Evolutionary conservation across 2,329 filamentous ascomycete species (phyloP).

Genomic region (Ophiostoma pallidulum): DNA sequence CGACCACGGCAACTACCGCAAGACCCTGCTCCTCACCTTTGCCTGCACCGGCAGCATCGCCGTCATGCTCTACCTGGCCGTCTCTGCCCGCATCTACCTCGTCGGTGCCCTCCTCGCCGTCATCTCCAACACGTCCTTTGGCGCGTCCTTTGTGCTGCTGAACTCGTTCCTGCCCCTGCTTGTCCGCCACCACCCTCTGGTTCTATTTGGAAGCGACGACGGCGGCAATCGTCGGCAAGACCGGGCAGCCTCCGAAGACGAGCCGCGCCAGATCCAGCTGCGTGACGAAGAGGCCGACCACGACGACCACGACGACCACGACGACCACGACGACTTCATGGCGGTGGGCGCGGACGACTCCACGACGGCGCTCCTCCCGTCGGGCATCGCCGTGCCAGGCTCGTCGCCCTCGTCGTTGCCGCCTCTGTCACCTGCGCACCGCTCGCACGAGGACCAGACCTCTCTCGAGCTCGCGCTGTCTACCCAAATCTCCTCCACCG

Average conservation of each 20-base stretch:
- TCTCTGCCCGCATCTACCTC: constrained; percentile 66
- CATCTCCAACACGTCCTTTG: constrained; percentile 86
- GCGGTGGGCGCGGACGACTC: constrained; percentile 21
- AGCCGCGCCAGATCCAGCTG: constrained; percentile 21
- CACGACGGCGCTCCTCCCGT: constrained; percentile 37
- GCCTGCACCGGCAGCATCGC: constrained; percentile 70
- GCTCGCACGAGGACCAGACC: constrained; percentile 39
- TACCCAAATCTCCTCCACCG: constrained; percentile 82
- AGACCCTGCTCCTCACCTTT: constrained; percentile 77
- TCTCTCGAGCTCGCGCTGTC: constrained; percentile 67
- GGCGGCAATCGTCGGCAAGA: too few species aligned
- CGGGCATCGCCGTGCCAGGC: background rate
- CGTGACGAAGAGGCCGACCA: constrained; percentile 25
- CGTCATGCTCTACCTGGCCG: constrained; percentile 81
- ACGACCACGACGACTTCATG: constrained; percentile 17
- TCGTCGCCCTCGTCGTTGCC: background rate
- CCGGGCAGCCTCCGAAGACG: background rate
- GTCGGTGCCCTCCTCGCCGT: constrained; percentile 78
- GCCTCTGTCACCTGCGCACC: background rate
- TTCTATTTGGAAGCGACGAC: constrained; percentile 17
- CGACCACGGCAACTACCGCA: constrained; percentile 87
- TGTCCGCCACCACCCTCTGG: constrained; percentile 69
- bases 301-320: constrained; percentile 21
- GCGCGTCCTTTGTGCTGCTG: constrained; percentile 86
- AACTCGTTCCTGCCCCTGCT: constrained; percentile 92